Percentiles rank a stretch among this genome's conserved stretches.
phyloP scores from a whole-genome alignment of 768 basidiomycete species.

The Suillus luteus region DNA sequence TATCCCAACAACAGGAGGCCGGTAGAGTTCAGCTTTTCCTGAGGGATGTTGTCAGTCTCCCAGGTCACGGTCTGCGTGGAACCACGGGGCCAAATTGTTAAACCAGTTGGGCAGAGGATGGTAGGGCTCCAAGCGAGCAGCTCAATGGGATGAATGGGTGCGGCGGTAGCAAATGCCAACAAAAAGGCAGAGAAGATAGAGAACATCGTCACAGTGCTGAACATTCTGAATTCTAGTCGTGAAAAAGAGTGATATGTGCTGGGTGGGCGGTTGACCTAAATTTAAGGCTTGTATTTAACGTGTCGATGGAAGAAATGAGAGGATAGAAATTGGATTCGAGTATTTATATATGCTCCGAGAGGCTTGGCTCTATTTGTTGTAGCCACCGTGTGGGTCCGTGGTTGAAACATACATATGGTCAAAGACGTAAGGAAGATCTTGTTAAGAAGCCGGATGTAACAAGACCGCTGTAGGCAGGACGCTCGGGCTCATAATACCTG shows the following conservation, averaged over 20 bases:
- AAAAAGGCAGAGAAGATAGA: conserved; percentile 35
- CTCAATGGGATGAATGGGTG: conserved; percentile 30
- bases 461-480: background rate
- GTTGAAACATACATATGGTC: background rate
- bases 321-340: background rate
- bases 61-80: conserved; percentile 44
- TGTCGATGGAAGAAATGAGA: conserved; percentile 1
- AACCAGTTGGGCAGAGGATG: conserved; percentile 41
- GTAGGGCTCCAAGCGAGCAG: conserved; percentile 42
- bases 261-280: conserved; percentile 10
- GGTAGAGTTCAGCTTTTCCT: conserved; percentile 33
- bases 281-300: conserved; percentile 8
- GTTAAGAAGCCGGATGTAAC: conserved; percentile 1
- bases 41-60: conserved; percentile 41
- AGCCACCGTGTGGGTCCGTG: background rate
- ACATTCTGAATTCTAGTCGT: conserved; percentile 25
- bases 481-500: background rate
- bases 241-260: conserved; percentile 23
- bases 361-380: conserved; percentile 28
- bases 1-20: conserved; percentile 51
- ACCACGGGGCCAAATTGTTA: conserved; percentile 40
- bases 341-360: conserved; percentile 23
- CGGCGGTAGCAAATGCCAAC: conserved; percentile 30
- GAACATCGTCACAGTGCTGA: conserved; percentile 17
- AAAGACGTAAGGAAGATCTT: conserved; percentile 6